These are phyloP conservation scores for Amylostereum areolatum DNA, from an alignment of 1,284 basidiomycete genomes.

Conservation along the genomic window DNA sequence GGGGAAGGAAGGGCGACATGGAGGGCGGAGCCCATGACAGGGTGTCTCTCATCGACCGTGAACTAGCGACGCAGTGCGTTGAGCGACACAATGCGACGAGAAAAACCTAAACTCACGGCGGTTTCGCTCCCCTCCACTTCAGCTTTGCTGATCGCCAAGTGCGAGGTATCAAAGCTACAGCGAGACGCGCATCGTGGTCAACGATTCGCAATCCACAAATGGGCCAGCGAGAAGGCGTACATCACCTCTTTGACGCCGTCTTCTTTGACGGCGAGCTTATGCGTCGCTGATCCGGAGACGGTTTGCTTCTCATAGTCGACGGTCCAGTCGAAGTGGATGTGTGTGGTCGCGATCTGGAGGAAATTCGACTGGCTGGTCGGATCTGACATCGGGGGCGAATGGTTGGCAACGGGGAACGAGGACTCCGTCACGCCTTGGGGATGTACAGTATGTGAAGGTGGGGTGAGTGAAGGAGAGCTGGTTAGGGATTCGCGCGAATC, in stretches of 20 bases:
- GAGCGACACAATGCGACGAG: neutral
- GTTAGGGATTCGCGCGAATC: no score
- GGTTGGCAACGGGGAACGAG: no score
- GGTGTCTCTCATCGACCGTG: conserved; percentile 43
- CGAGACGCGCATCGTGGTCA: neutral
- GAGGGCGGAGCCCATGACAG: conserved; percentile 70
- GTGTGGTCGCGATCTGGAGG: conserved; percentile 56
- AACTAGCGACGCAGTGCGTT: conserved; percentile 32
- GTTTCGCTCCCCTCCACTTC: conserved; percentile 47
- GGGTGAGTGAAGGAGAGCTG: no score
- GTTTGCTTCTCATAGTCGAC: conserved; percentile 71
- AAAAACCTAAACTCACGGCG: conserved; percentile 32
- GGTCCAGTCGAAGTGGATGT: conserved; percentile 77
- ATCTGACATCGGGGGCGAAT: conserved; percentile 35
- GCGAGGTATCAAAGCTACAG: conserved; percentile 72
- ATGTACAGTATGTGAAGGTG: no score
- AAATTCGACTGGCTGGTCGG: conserved; percentile 82
- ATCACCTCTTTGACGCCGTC: conserved; percentile 63
- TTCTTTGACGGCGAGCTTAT: conserved; percentile 55
- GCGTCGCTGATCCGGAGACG: conserved; percentile 71
- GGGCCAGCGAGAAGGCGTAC: conserved; percentile 35
- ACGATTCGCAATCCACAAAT: neutral
- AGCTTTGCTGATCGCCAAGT: conserved; percentile 61
- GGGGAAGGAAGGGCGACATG: conserved; percentile 42
- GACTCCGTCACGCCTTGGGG: no score